phyloP scores from a whole-genome alignment of 2,329 filamentous ascomycete species.

The Hypoxylon sp. region DNA sequence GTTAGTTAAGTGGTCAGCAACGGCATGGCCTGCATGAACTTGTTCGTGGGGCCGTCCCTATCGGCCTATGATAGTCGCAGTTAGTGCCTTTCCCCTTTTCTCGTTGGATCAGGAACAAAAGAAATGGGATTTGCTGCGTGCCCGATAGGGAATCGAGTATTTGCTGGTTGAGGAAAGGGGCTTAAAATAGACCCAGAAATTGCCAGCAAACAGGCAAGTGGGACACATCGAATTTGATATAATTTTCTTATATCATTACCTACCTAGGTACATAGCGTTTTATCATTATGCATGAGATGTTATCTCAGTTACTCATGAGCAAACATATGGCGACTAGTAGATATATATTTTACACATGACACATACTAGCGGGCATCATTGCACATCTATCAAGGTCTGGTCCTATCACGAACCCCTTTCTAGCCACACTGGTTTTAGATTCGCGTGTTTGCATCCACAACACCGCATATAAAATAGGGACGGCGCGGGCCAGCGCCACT shows the following conservation, averaged over 20 bases:
- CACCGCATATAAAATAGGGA: slow-evolving; percentile 2
- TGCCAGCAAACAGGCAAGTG: background rate
- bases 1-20: slow-evolving; percentile 24
- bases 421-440: slow-evolving; percentile 9
- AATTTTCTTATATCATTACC: too few relatives aligned
- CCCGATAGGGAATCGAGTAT: slow-evolving; percentile 32
- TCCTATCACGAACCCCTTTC: slow-evolving; percentile 15
- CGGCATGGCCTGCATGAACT: slow-evolving; percentile 39
- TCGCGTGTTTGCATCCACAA: slow-evolving; percentile 9
- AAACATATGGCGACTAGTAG: background rate
- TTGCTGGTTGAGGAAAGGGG: slow-evolving; percentile 32
- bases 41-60: slow-evolving; percentile 27
- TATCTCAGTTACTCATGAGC: background rate
- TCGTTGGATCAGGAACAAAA: slow-evolving; percentile 35
- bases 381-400: slow-evolving; percentile 3
- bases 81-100: slow-evolving; percentile 26
- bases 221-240: slow-evolving; percentile 20
- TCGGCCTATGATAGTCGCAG: slow-evolving; percentile 26
- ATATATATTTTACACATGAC: slow-evolving; percentile 7
- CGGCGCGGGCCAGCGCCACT: slow-evolving; percentile 5
- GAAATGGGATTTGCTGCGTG: slow-evolving; percentile 26
- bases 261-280: too few relatives aligned
- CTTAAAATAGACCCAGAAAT: background rate
- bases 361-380: slow-evolving; percentile 7
- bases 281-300: too few relatives aligned